phyloP scores from a whole-genome alignment of 75 land plant species.

The Picea sitchensis region DNA sequence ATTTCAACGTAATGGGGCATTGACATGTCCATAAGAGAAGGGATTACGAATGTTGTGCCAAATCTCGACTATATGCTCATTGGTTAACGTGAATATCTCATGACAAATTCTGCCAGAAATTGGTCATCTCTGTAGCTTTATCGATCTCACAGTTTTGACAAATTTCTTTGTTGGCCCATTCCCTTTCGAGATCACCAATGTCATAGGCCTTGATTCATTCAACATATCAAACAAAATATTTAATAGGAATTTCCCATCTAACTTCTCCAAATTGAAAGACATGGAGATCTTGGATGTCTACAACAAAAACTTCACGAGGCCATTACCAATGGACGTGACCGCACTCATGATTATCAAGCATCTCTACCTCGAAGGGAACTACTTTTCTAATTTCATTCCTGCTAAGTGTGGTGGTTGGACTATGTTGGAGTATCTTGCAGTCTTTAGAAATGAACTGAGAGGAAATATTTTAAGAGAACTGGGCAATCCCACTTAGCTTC shows the following conservation, averaged over 20 bases:
- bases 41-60: no score
- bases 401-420: no score
- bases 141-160: conserved; percentile 21
- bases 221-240: conserved; percentile 47
- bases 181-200: conserved; percentile 34
- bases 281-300: conserved; percentile 25
- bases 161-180: conserved; percentile 29
- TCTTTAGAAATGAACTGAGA: conserved; percentile 12
- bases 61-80: no score
- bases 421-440: conserved; percentile 18
- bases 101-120: conserved; percentile 11
- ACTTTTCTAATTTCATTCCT: neutral
- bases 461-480: no score
- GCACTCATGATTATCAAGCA: conserved; percentile 15
- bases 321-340: conserved; percentile 17
- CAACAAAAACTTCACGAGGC: conserved; percentile 28
- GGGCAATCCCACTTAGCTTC: no score
- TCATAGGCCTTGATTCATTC: conserved; percentile 15
- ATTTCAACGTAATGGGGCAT: no score
- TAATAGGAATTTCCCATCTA: conserved; percentile 10
- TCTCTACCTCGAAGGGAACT: conserved; percentile 33
- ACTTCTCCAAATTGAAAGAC: neutral
- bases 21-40: no score
- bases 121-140: conserved; percentile 34
- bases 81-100: no score